Evolutionary conservation across 768 basidiomycete genomes (phyloP).

Genomic region (Podaxis mareebaensis): DNA sequence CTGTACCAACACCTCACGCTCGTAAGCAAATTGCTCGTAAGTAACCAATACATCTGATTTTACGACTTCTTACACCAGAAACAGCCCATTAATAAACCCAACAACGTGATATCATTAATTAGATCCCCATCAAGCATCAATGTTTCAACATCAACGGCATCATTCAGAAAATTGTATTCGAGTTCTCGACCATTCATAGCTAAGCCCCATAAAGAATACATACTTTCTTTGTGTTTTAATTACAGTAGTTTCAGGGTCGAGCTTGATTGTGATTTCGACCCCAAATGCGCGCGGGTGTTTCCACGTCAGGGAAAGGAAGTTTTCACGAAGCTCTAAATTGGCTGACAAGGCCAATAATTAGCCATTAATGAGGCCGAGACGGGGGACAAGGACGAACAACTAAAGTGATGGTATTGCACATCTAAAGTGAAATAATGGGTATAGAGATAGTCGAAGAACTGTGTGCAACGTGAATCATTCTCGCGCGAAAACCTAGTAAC

Average conservation of each 20-base stretch:
- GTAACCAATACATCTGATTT: not conserved
- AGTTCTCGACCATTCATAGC: not conserved
- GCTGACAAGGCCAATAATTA: constrained; percentile 1
- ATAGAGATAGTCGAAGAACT: not conserved
- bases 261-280: constrained; percentile 1
- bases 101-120: not conserved
- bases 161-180: constrained; percentile 10
- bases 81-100: not conserved
- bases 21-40: not conserved
- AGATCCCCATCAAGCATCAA: constrained; percentile 6
- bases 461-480: constrained; percentile 11
- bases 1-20: not conserved
- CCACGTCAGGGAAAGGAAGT: constrained; percentile 15
- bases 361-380: constrained; percentile 1
- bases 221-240: constrained; percentile 14
- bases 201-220: constrained; percentile 1
- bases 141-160: constrained; percentile 10
- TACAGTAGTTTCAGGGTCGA: constrained; percentile 8
- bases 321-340: constrained; percentile 15
- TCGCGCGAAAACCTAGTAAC: not conserved
- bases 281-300: not conserved
- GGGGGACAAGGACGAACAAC: not conserved
- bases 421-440: constrained; percentile 6
- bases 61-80: not conserved
- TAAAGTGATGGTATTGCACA: constrained; percentile 4